phyloP scores from a whole-genome alignment of 352 stramenopile genomes.

The Globisporangium okanoganense region DNA sequence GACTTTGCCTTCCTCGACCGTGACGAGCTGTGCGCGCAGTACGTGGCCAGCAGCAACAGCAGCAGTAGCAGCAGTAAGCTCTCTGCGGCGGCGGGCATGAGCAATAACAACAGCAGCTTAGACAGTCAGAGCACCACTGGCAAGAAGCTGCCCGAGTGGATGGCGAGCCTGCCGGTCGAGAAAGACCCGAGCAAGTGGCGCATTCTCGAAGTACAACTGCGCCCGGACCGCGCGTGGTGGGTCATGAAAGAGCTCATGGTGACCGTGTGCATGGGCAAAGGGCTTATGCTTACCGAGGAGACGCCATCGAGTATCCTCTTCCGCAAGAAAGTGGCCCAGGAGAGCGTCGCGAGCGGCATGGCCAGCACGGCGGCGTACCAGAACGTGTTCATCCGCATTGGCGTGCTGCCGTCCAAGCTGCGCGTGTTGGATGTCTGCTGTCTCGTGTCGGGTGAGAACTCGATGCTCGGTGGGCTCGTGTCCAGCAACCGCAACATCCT shows the following conservation, averaged over 20 bases:
- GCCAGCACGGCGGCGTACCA: constrained; percentile 62
- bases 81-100: constrained; percentile 8
- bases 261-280: constrained; percentile 75
- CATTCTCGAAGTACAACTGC: constrained; percentile 67
- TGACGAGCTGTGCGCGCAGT: constrained; percentile 27
- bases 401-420: constrained; percentile 74
- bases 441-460: constrained; percentile 60
- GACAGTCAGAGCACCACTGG: too few species aligned
- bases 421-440: constrained; percentile 69
- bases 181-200: constrained; percentile 62
- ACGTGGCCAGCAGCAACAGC: not conserved
- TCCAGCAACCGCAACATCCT: constrained; percentile 35
- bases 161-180: constrained; percentile 51
- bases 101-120: not conserved
- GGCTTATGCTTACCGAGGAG: constrained; percentile 57
- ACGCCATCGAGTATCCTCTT: constrained; percentile 60
- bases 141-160: constrained; percentile 41
- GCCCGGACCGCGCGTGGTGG: constrained; percentile 64
- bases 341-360: constrained; percentile 61
- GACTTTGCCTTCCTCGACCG: constrained; percentile 58
- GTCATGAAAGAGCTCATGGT: constrained; percentile 78
- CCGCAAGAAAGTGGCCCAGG: constrained; percentile 59
- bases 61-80: not conserved
- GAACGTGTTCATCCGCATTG: constrained; percentile 68
- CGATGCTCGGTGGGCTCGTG: constrained; percentile 53